Evolutionary conservation across 208 protist genomes (phyloP).

Genomic region (Paratrypanosoma confusum): DNA sequence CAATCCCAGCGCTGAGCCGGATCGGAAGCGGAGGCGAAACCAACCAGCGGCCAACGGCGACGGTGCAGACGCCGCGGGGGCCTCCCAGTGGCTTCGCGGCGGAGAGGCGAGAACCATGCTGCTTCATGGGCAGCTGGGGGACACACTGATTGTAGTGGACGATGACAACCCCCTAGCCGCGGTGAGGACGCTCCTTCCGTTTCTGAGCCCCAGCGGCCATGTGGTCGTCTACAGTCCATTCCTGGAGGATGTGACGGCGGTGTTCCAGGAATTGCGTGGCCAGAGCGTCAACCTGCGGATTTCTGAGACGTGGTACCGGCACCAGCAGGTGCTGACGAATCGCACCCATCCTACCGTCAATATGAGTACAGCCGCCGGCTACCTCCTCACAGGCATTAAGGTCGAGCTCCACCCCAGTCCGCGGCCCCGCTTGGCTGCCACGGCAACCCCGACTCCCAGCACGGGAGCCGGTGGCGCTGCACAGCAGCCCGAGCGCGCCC

Average conservation of each 20-base stretch:
- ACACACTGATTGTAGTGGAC: conserved; percentile 70
- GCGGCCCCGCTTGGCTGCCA: conserved; percentile 9
- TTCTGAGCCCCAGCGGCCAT: conserved; percentile 61
- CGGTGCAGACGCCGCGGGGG: conserved; percentile 3
- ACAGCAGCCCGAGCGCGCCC: too few species aligned
- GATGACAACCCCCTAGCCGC: conserved; percentile 22
- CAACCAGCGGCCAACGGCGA: not conserved
- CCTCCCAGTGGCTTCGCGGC: conserved; percentile 70
- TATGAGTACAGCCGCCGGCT: conserved; percentile 86
- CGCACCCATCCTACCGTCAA: conserved; percentile 90
- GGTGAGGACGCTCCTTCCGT: conserved; percentile 56
- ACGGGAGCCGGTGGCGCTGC: too few species aligned
- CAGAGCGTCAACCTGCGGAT: conserved; percentile 80
- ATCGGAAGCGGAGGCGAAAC: not conserved
- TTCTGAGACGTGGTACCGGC: conserved; percentile 88
- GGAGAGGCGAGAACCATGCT: conserved; percentile 47
- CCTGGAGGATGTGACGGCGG: conserved; percentile 53
- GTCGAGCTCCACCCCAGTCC: conserved; percentile 22
- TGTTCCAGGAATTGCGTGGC: conserved; percentile 49
- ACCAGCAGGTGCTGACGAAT: conserved; percentile 88
- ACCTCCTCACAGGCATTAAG: conserved; percentile 85
- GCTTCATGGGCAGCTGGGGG: conserved; percentile 26
- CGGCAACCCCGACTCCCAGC: not conserved
- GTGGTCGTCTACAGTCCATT: conserved; percentile 84
- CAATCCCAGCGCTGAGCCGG: not conserved